phyloP scores from a whole-genome alignment of 2,329 filamentous ascomycete genomes.

The Emergomyces orientalis region DNA sequence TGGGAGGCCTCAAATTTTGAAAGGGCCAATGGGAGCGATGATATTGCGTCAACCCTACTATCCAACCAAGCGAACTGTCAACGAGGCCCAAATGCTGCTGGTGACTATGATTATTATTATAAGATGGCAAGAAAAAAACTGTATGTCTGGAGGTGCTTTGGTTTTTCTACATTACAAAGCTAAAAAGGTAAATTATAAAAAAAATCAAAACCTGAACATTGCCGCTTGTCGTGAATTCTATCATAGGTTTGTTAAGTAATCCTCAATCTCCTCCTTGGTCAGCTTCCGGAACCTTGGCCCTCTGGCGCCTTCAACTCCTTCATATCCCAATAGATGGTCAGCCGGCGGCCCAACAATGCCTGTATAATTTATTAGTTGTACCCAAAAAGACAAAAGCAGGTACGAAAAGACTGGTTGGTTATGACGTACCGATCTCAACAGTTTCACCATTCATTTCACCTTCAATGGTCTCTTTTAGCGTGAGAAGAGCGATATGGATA shows the following conservation, averaged over 20 bases:
- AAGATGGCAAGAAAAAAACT: not conserved
- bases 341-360: conserved; percentile 93
- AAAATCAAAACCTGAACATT: not conserved
- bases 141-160: not conserved
- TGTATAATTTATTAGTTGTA: conserved; percentile 30
- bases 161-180: conserved; percentile 7
- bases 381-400: not conserved
- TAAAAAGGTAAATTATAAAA: not conserved
- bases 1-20: not conserved
- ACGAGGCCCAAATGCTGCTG: too few species aligned
- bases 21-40: not conserved
- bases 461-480: conserved; percentile 97
- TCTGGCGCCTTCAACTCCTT: conserved; percentile 34
- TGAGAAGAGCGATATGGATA: conserved; percentile 94
- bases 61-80: not conserved
- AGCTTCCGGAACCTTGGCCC: conserved; percentile 52
- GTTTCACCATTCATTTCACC: conserved; percentile 99
- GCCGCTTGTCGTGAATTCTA: conserved; percentile 12
- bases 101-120: not conserved
- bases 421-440: conserved; percentile 81
- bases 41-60: not conserved
- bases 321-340: conserved; percentile 82
- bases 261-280: conserved; percentile 96
- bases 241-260: conserved; percentile 98
- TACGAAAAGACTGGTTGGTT: not conserved